Base-by-base conservation (phyloP, 208 protist genomes). In the Wallacemonas rigidus region DNA sequence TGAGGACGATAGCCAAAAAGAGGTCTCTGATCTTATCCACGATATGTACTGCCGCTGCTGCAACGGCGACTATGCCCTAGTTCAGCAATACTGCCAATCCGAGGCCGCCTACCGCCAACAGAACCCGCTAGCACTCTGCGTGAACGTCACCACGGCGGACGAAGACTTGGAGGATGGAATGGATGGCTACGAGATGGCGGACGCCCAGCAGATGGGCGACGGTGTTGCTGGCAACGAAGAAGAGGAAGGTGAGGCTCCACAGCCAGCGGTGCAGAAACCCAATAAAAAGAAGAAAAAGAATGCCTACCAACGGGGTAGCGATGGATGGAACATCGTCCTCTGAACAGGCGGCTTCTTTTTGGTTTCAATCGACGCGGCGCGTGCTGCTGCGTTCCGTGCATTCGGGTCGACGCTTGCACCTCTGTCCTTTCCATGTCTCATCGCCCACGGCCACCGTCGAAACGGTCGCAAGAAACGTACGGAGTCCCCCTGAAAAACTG, bases 41-140 rank as follows among this genome's bases (percentile, higher is more conserved):
- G 78, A 89, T 68, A 96, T 96, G 91, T 96, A 96, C 77, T 90
- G 85, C 76, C 81, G 85, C 69, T 94, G 88, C 74, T 92, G 87
- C 74, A 50, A 75, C 64, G 79, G 89, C 50, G 91, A 96, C 69
- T 89, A 79, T 70, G 81, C 72, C 40, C 11, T 71, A 2, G 89
- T 93, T 39, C 78, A 93, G 45, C 83, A 81, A 12, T 96, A 85
- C 71, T 38, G 85, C 51, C 40, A 77, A n/a, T 85, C 74, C 14
- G 69, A 80, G 39, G 57, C 70, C 40, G 62, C 82, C n/a, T 96
- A 90, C 72, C 75, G 71, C 17, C 85, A 82, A 67, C 65, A 83
- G 35, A 94, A 96, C 72, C 87, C 89, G 1, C 79, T 94, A 3
- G 79, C 72, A 14, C 80, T 85, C 43, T 94, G 81, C 43, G 82